Percentiles rank a stretch among this genome's conserved stretches.
phyloP scores from a whole-genome alignment of 805 yeast genomes.

The Martiniozyma abietophila region DNA sequence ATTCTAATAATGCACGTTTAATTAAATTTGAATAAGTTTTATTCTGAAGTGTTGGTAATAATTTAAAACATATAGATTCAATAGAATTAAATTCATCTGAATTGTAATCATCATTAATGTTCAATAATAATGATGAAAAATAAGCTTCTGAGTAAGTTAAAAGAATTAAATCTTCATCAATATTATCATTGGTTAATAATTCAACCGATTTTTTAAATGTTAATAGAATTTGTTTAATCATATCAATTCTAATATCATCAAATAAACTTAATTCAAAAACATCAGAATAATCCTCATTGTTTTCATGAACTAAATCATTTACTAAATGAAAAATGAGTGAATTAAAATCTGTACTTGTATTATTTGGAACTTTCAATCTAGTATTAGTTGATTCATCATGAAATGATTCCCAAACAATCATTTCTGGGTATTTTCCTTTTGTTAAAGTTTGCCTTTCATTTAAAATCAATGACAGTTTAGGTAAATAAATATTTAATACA shows the following conservation, averaged over 20 bases:
- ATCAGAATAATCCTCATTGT: slow-evolving; percentile 22
- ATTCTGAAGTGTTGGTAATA: too few relatives aligned
- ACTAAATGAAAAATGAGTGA: too few relatives aligned
- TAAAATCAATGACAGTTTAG: slow-evolving; percentile 9
- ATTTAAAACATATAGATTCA: too few relatives aligned
- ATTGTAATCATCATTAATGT: not conserved
- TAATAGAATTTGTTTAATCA: too few relatives aligned
- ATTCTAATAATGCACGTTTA: too few relatives aligned
- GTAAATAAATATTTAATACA: slow-evolving; percentile 10
- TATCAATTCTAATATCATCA: slow-evolving; percentile 7
- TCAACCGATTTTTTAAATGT: too few relatives aligned
- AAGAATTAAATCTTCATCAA: too few relatives aligned
- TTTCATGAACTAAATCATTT: slow-evolving; percentile 12
- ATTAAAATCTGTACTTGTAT: too few relatives aligned
- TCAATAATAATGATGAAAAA: slow-evolving; percentile 11
- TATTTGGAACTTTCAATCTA: not conserved
- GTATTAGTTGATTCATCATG: not conserved
- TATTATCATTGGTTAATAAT: too few relatives aligned
- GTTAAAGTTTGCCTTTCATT: slow-evolving; percentile 9
- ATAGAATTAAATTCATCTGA: too few relatives aligned
- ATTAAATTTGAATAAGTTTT: too few relatives aligned
- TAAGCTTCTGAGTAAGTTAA: too few relatives aligned
- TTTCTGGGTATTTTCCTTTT: slow-evolving; percentile 14
- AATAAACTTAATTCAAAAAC: slow-evolving; percentile 19
- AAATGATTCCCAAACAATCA: slow-evolving; percentile 15